Evolutionary conservation across 2,329 filamentous ascomycete genomes (phyloP).

Genomic region (Leptographium wingfieldii): DNA sequence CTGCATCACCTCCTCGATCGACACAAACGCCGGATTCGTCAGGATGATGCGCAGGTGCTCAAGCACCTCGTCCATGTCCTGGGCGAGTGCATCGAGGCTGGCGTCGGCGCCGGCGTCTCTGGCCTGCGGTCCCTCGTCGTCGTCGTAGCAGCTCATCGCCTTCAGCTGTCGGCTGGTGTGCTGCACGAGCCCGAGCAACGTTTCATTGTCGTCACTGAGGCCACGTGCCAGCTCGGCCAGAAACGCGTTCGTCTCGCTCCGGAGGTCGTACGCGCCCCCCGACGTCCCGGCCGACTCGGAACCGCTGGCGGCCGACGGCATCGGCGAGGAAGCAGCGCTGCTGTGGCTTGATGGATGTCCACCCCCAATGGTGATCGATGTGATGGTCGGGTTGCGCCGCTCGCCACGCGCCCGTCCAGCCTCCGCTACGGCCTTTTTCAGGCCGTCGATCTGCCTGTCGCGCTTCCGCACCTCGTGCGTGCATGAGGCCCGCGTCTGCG

Average conservation of each 20-base stretch:
- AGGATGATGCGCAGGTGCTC: constrained; percentile 72
- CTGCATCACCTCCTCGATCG: constrained; percentile 86
- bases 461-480: constrained; percentile 84
- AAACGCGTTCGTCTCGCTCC: constrained; percentile 82
- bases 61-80: constrained; percentile 64
- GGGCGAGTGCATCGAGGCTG: constrained; percentile 46
- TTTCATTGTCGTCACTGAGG: constrained; percentile 86
- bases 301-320: not conserved
- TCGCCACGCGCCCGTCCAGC: constrained; percentile 49
- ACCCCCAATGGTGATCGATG: constrained; percentile 44
- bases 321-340: not conserved
- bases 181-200: constrained; percentile 57
- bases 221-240: constrained; percentile 71
- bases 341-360: not conserved
- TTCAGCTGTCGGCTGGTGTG: constrained; percentile 60
- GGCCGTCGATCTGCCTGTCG: constrained; percentile 73
- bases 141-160: constrained; percentile 46
- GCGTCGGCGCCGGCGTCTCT: constrained; percentile 12
- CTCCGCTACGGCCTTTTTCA: constrained; percentile 78
- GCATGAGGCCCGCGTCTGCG: constrained; percentile 76
- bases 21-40: constrained; percentile 92
- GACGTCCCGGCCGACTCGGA: not conserved
- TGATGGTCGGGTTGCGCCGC: constrained; percentile 39
- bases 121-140: constrained; percentile 11
- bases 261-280: constrained; percentile 48